Evolutionary conservation across 306 rosid genomes (phyloP), one percentile per base, ranked within the genome.

Genomic region (Cyamopsis tetragonoloba): DNA sequence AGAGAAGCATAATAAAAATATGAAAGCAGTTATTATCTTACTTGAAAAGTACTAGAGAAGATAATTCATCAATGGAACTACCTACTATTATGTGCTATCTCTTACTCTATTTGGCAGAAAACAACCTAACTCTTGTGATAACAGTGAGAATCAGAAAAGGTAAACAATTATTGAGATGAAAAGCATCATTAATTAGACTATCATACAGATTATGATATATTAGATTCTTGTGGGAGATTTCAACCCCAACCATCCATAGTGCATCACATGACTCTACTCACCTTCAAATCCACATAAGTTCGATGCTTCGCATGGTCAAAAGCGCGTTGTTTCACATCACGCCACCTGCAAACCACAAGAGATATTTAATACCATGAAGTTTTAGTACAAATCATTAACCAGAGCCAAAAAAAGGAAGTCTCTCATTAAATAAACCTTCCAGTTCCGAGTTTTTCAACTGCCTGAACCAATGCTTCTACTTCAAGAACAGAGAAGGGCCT

Each of bases 371-470:
- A 1, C 12, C 11, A 24, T 10, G 6, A 39, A 18, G 6, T 5
- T 38, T 48, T 10, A 39, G 44, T 12, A 31, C 31, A 23, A 68
- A 19, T 65, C 8, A 51, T 54, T n/a, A 58, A 68, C 26, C 27
- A 15, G n/a, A 27, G 50, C 8, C 20, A 18, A 34, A 42, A 46
- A 66, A 11, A 1, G 1, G 5, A 27, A 34, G 44, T 6, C 13
- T 18, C 6, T 5, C 47, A 32, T n/a, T 3, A 27, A 64, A 39
- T 32, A 62, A 70, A 88, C 95, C 95, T 85, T 85, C 95, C 95
- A 18, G 95, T 88, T 85, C 95, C 95, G 9, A 88, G 88, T 49
- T 85, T 88, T 79, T 88, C 95, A 77, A 88, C 91, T 2, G 91
- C 89, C 50, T 82, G 89, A 71, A 88, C 91, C 81, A 88, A 59